Conservation (phyloP, 768 basidiomycete species). For the Xerocomellus amylosporus region DNA sequence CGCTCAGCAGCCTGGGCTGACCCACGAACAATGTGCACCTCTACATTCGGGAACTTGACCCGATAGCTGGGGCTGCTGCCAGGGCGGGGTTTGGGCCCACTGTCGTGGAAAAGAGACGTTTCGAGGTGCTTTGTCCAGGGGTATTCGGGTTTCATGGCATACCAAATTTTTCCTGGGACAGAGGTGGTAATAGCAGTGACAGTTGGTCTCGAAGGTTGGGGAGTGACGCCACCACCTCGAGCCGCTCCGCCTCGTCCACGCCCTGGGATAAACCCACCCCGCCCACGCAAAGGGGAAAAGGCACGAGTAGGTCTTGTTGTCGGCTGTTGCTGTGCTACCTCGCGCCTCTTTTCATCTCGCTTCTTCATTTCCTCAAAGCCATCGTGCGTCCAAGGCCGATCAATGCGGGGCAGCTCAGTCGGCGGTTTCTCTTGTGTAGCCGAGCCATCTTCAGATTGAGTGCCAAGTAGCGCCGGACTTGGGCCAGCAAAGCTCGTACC, state of each 20-base stretch:
- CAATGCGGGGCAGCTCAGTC: constrained; percentile 53
- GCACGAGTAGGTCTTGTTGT: constrained; percentile 33
- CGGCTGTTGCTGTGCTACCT: constrained; percentile 34
- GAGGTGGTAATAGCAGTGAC: constrained; percentile 27
- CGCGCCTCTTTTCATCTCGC: constrained; percentile 56
- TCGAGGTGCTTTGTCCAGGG: constrained; percentile 86
- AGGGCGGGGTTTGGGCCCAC: constrained; percentile 53
- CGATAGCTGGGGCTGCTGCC: constrained; percentile 55
- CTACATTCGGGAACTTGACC: constrained; percentile 59
- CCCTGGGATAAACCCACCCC: constrained; percentile 43
- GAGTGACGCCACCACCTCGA: constrained; percentile 39
- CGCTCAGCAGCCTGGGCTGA: constrained; percentile 13
- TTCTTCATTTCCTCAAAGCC: constrained; percentile 86
- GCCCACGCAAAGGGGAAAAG: constrained; percentile 41
- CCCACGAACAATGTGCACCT: constrained; percentile 43
- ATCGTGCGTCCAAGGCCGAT: constrained; percentile 78
- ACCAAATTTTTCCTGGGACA: constrained; percentile 57
- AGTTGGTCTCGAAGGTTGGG: constrained; percentile 32
- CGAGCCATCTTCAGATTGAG: constrained; percentile 22
- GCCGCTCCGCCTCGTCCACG: constrained; percentile 48
- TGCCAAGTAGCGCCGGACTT: constrained; percentile 4
- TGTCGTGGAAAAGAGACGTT: constrained; percentile 65
- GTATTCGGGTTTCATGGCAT: constrained; percentile 71
- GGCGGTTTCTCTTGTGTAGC: constrained; percentile 15
- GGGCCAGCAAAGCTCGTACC: constrained; percentile 40